These are phyloP conservation scores for Geosmithia flava DNA, from an alignment of 2,329 filamentous ascomycete genomes.

Conservation along the genomic window DNA sequence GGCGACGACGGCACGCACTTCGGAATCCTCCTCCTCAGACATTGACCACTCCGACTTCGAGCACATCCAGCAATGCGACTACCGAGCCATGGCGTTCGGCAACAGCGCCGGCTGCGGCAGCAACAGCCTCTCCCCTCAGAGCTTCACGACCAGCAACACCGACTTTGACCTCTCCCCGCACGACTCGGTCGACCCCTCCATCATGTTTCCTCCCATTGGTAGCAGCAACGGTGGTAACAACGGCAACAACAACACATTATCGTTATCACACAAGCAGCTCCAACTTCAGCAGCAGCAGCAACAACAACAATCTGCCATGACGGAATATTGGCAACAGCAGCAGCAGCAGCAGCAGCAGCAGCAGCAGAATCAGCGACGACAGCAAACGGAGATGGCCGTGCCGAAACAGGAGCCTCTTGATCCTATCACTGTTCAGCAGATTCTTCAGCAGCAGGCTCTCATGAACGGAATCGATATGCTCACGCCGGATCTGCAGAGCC, in stretches of 20 bases:
- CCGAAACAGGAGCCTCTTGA: not conserved
- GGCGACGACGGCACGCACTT: conserved; percentile 6
- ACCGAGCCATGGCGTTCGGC: conserved; percentile 4
- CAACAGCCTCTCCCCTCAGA: conserved; percentile 34
- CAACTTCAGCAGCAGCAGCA: conserved; percentile 1
- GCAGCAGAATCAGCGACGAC: not conserved
- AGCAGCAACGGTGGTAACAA: not conserved
- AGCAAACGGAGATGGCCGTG: conserved; percentile 1
- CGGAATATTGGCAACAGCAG: not conserved
- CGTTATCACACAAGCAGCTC: conserved; percentile 3
- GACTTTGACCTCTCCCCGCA: conserved; percentile 23
- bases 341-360: not conserved
- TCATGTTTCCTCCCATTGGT: conserved; percentile 20
- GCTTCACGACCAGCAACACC: conserved; percentile 24
- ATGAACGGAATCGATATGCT: conserved; percentile 25
- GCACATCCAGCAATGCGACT: not conserved
- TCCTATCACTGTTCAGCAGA: conserved; percentile 21
- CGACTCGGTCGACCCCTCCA: conserved; percentile 16
- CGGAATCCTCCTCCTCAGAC: conserved; percentile 36
- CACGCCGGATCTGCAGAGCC: conserved; percentile 11
- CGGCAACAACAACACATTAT: conserved; percentile 6
- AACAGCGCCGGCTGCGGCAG: conserved; percentile 5
- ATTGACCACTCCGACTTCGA: conserved; percentile 30
- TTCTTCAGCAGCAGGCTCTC: conserved; percentile 24
- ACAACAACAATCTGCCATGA: not conserved